Base-by-base conservation (phyloP, 2,329 filamentous ascomycete species). In the Exophiala mesophila region DNA sequence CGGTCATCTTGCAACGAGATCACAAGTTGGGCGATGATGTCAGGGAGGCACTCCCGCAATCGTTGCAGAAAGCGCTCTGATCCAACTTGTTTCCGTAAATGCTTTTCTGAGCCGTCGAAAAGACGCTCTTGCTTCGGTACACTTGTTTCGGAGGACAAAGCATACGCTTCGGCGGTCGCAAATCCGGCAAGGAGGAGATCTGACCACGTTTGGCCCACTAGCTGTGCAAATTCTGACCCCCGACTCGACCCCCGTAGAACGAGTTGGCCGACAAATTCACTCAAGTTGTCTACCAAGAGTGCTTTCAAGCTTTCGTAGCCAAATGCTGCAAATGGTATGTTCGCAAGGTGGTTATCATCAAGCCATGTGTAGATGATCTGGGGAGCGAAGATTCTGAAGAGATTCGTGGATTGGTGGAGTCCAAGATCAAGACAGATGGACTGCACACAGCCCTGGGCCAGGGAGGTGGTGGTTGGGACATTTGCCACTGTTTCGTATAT, bases 361-460 rank as follows among this genome's bases (percentile, higher is more conserved):
- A 94, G 76, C 90, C 89, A 98, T 0, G 88, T 95, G 59, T 87
- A 95, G 3, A 97, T 69, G 5, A 98, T 72, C 57, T 98, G 92
- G 2, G 89, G 81, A 5, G 87, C 82, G 59, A 97, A 98, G 1
- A 97, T 70, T 4, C 71, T 70, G 58, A 98, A 96, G 1, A 99
- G 68, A 23, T 82, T 76, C 54, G 74, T 78, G 0, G 88, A 72
- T 32, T 79, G 78, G 17, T 72, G 26, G 16, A 97, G 73, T 0
- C 73, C 66, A 23, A 96, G 73, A 1, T 74, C 72, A 9, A 61
- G 65, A 3, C 89, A 79, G 21, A 96, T 80, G 9, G 75, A 70
- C 3, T 63, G 61, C 31, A 96, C 71, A 54, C 87, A 94, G 38
- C 75, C 75, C 41, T 76, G 77, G 1, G 90, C 89, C 64, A 96